Evolutionary conservation across 805 yeast species (phyloP).

Genomic region (Debaryomyces hansenii): DNA sequence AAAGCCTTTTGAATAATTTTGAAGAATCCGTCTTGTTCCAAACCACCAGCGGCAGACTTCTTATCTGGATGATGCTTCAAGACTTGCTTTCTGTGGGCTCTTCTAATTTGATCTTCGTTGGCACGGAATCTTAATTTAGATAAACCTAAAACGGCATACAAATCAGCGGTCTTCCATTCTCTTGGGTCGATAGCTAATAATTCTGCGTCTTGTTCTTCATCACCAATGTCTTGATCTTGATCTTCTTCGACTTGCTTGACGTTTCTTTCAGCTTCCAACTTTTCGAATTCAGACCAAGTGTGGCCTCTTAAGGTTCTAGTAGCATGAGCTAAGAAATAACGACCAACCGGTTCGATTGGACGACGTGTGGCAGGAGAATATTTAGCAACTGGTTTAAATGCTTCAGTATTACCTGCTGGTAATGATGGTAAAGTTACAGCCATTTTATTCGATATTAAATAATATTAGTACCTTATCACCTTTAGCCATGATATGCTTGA

Average conservation of each 20-base stretch:
- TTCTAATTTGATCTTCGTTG: constrained; percentile 87
- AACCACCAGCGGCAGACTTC: constrained; percentile 86
- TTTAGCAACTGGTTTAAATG: constrained; percentile 50
- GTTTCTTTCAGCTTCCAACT: constrained; percentile 86
- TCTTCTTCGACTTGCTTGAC: constrained; percentile 68
- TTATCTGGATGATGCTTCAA: constrained; percentile 98
- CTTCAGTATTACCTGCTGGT: constrained; percentile 43
- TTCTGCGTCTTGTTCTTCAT: constrained; percentile 68
- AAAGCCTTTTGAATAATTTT: constrained; percentile 96
- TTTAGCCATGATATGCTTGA: constrained; percentile 1
- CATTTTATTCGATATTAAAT: constrained; percentile 17
- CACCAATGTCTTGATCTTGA: constrained; percentile 64
- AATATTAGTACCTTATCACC: neutral
- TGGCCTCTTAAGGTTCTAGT: constrained; percentile 94
- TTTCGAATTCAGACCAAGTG: constrained; percentile 97
- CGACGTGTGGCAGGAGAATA: constrained; percentile 67
- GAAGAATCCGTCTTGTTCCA: constrained; percentile 94
- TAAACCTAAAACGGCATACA: constrained; percentile 93
- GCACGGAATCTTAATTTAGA: constrained; percentile 90
- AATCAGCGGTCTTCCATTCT: constrained; percentile 96
- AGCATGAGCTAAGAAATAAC: constrained; percentile 93
- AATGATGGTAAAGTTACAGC: constrained; percentile 52
- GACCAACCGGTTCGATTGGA: constrained; percentile 95
- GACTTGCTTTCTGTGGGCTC: constrained; percentile 96
- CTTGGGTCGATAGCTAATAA: constrained; percentile 90